These are phyloP conservation scores for Hyaloscypha hepaticicola DNA, from an alignment of 495 filamentous ascomycete genomes.

Conservation along the genomic window DNA sequence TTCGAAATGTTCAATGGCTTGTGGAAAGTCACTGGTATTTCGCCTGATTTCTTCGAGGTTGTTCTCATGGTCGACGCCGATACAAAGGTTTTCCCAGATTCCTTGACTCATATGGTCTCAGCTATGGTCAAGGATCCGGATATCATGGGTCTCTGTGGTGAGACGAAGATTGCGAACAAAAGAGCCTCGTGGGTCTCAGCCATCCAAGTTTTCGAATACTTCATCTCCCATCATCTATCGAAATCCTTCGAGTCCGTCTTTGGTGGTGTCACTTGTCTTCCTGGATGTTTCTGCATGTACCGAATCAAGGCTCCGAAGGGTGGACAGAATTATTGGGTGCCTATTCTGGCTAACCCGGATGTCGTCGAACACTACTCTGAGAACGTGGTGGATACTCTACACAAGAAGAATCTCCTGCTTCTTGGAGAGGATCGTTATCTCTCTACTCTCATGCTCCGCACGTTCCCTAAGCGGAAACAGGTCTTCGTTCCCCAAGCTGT, in stretches of 20 bases:
- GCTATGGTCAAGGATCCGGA: constrained; percentile 99
- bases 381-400: constrained; percentile 97
- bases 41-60: constrained; percentile 95
- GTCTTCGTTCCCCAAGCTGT: constrained; percentile 98
- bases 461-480: constrained; percentile 98
- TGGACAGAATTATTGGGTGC: constrained; percentile 98
- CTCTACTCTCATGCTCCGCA: constrained; percentile 95
- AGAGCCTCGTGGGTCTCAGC: constrained; percentile 90
- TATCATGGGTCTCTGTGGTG: constrained; percentile 98
- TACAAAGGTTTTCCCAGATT: constrained; percentile 98
- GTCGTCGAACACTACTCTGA: constrained; percentile 99
- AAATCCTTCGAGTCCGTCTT: constrained; percentile 98
- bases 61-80: constrained; percentile 99
- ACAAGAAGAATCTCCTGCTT: constrained; percentile 96
- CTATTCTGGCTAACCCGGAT: constrained; percentile 96
- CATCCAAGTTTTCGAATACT: constrained; percentile 99
- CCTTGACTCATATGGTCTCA: constrained; percentile 96
- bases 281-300: constrained; percentile 99
- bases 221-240: constrained; percentile 94
- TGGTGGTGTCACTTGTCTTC: constrained; percentile 98
- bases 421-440: constrained; percentile 97
- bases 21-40: constrained; percentile 97
- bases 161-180: constrained; percentile 99
- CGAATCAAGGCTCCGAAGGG: constrained; percentile 99
- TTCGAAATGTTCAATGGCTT: constrained; percentile 99